These are phyloP conservation scores for Arthroderma sp. DNA, from an alignment of 2,329 filamentous ascomycete genomes.

Conservation along the genomic window DNA sequence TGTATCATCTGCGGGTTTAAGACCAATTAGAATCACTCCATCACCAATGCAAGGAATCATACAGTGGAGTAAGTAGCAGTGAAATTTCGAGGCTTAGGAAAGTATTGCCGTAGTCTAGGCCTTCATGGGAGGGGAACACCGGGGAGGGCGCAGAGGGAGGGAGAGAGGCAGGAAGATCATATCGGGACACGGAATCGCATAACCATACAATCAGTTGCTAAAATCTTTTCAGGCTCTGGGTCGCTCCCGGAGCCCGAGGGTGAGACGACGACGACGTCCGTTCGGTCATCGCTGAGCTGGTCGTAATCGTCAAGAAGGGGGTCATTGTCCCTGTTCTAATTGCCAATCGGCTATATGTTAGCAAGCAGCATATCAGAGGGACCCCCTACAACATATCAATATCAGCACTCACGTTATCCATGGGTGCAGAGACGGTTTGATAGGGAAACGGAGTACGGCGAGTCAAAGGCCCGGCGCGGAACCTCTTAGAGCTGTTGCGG, in stretches of 20 bases:
- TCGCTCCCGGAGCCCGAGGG: conserved; percentile 43
- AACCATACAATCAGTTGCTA: conserved; percentile 44
- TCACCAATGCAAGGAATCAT: neutral
- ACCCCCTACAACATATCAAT: no score
- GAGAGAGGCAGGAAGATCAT: conserved; percentile 8
- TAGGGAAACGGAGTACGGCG: no score
- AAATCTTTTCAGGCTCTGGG: conserved; percentile 40
- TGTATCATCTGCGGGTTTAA: conserved; percentile 50
- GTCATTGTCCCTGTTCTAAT: conserved; percentile 43
- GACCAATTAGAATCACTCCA: neutral
- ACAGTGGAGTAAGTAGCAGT: neutral
- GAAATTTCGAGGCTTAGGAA: neutral
- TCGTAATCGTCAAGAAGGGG: conserved; percentile 48
- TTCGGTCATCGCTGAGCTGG: conserved; percentile 48
- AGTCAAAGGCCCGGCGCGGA: neutral
- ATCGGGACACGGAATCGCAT: neutral
- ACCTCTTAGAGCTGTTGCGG: neutral
- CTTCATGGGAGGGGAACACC: neutral
- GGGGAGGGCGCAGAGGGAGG: neutral
- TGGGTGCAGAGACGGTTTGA: neutral
- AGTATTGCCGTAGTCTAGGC: neutral
- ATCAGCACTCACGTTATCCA: conserved; percentile 8
- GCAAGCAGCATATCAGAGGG: conserved; percentile 10
- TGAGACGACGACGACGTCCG: conserved; percentile 49
- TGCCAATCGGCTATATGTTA: conserved; percentile 8